Evolutionary conservation across 768 basidiomycete genomes (phyloP).

Genomic region (Termitomyces sp.): DNA sequence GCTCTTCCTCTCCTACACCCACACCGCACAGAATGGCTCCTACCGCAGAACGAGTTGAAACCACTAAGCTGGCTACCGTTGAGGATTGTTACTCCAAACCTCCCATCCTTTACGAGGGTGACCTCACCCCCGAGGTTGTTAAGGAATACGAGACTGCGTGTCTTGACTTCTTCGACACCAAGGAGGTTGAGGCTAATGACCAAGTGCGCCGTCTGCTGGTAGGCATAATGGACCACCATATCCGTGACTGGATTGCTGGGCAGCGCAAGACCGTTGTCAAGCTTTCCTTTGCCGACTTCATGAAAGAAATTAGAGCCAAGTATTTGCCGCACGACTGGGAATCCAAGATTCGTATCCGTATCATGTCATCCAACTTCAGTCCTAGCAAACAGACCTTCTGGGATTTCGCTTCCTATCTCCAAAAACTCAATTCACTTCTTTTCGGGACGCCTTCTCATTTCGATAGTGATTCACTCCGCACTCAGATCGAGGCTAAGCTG

Average conservation of each 20-base stretch:
- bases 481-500: too few species aligned
- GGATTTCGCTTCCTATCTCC: neutral
- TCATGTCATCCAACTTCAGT: neutral
- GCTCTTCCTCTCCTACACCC: too few species aligned
- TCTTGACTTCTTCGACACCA: neutral
- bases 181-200: neutral
- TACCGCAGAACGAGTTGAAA: too few species aligned
- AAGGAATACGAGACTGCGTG: constrained; percentile 5
- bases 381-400: neutral
- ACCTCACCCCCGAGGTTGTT: too few species aligned
- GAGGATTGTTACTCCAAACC: neutral
- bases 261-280: too few species aligned
- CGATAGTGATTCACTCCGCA: too few species aligned
- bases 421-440: neutral
- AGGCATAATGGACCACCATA: constrained; percentile 1
- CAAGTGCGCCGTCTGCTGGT: constrained; percentile 1
- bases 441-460: neutral
- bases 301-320: constrained; percentile 2
- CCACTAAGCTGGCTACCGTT: neutral
- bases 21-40: too few species aligned
- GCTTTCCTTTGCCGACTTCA: too few species aligned
- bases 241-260: too few species aligned
- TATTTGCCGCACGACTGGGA: constrained; percentile 22
- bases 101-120: too few species aligned
- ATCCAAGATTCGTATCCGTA: neutral